These are phyloP conservation scores for Sordariomycetes sp. DNA, from an alignment of 2,329 filamentous ascomycete species.

Conservation along the genomic window DNA sequence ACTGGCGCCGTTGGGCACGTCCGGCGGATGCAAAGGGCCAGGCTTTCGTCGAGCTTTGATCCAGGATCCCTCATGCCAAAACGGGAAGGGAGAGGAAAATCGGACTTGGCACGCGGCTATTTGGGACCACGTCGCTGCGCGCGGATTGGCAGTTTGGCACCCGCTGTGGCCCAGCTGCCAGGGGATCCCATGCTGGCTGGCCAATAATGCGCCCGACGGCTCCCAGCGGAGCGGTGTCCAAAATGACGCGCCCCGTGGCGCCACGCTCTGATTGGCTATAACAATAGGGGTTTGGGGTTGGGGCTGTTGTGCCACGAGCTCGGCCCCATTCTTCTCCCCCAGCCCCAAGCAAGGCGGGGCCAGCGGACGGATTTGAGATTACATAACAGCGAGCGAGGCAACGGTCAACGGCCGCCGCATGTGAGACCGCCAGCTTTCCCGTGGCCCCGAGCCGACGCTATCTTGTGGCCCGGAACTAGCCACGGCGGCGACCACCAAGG, in stretches of 20 bases:
- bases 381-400: too few species aligned
- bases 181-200: not conserved
- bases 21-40: not conserved
- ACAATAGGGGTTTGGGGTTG: not conserved
- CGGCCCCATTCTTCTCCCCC: not conserved
- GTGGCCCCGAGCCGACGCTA: not conserved
- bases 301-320: not conserved
- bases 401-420: not conserved
- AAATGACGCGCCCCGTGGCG: not conserved
- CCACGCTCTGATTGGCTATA: not conserved
- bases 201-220: not conserved
- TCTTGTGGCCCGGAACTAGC: not conserved
- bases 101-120: not conserved
- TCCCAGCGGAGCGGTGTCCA: not conserved
- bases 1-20: not conserved
- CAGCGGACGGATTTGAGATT: not conserved
- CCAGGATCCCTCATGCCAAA: not conserved
- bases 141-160: not conserved
- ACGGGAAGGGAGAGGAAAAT: not conserved
- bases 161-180: not conserved
- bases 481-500: not conserved
- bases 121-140: not conserved
- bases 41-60: not conserved
- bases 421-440: not conserved
- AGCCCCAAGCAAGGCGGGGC: not conserved